Conservation (phyloP, 2,329 filamentous ascomycete genomes). For the Epichloe sibirici region DNA sequence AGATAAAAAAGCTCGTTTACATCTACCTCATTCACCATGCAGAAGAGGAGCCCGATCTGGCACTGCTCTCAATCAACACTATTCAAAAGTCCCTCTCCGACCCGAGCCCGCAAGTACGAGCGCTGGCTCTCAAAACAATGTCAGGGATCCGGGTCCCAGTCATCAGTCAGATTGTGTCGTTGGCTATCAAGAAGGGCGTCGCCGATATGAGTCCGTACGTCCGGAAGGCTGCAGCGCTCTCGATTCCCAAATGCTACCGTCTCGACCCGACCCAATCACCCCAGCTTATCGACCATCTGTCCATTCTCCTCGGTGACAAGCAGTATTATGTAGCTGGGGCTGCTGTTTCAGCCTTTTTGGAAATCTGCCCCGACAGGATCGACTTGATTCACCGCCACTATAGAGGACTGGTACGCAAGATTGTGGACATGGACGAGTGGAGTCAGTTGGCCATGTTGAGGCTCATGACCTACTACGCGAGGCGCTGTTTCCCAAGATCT, state of each 20-base stretch:
- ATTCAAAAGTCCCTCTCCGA: constrained; percentile 97
- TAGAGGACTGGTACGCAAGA: constrained; percentile 68
- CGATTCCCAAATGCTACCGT: constrained; percentile 91
- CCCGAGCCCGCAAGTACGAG: constrained; percentile 77
- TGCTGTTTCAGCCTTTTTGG: constrained; percentile 77
- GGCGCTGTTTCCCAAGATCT: constrained; percentile 72
- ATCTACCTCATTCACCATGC: constrained; percentile 96
- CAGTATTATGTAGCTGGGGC: constrained; percentile 96
- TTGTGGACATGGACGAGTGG: constrained; percentile 99
- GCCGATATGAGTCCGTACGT: constrained; percentile 93
- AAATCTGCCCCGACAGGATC: constrained; percentile 76
- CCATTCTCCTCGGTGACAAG: constrained; percentile 69
- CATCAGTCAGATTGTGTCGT: constrained; percentile 91
- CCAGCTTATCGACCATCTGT: constrained; percentile 72
- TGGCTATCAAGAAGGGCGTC: constrained; percentile 88
- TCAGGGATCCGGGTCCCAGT: constrained; percentile 93
- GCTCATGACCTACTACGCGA: constrained; percentile 72
- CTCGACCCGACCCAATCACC: constrained; percentile 78
- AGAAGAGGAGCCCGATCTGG: constrained; percentile 89
- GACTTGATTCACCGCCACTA: constrained; percentile 90
- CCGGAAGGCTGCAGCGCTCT: constrained; percentile 80
- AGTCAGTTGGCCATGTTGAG: constrained; percentile 74
- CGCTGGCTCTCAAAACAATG: constrained; percentile 91
- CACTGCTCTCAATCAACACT: constrained; percentile 92
- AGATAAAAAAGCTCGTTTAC: constrained; percentile 97